Conservation (phyloP, 192 early-diverging fungal species). For the Coemansia sp. region DNA sequence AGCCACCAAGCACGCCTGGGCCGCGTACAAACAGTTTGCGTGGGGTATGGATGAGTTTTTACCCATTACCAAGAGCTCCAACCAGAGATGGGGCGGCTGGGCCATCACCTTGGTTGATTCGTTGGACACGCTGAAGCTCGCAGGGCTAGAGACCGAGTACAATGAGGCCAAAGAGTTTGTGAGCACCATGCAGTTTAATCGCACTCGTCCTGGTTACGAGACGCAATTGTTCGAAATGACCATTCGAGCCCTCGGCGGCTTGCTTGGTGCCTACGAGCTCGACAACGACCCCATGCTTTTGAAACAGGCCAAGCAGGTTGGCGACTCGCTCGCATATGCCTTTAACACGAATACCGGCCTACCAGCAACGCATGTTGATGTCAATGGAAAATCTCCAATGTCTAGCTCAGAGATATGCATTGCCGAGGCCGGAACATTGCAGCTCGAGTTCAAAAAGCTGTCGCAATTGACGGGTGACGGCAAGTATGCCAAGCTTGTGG, state of each 20-base stretch:
- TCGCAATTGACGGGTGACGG: constrained; percentile 68
- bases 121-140: constrained; percentile 76
- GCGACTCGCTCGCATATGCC: constrained; percentile 63
- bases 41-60: constrained; percentile 48
- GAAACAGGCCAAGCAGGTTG: constrained; percentile 71
- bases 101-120: constrained; percentile 83
- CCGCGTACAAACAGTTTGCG: constrained; percentile 33
- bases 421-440: constrained; percentile 78
- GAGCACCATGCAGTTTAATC: constrained; percentile 51
- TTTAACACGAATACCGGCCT: constrained; percentile 67
- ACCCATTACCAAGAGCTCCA: constrained; percentile 24
- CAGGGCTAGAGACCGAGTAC: constrained; percentile 76
- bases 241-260: constrained; percentile 79
- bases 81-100: constrained; percentile 57
- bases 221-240: constrained; percentile 72
- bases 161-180: constrained; percentile 64
- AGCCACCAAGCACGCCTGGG: constrained; percentile 48
- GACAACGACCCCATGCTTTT: constrained; percentile 61
- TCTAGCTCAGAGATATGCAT: constrained; percentile 7
- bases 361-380: constrained; percentile 62
- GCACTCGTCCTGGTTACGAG: neutral
- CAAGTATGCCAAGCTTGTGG: constrained; percentile 68
- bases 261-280: constrained; percentile 76
- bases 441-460: constrained; percentile 85
- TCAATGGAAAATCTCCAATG: constrained; percentile 8